These are phyloP conservation scores for Tricholoma saponaceum DNA, from an alignment of 768 basidiomycete genomes.

Conservation along the genomic window DNA sequence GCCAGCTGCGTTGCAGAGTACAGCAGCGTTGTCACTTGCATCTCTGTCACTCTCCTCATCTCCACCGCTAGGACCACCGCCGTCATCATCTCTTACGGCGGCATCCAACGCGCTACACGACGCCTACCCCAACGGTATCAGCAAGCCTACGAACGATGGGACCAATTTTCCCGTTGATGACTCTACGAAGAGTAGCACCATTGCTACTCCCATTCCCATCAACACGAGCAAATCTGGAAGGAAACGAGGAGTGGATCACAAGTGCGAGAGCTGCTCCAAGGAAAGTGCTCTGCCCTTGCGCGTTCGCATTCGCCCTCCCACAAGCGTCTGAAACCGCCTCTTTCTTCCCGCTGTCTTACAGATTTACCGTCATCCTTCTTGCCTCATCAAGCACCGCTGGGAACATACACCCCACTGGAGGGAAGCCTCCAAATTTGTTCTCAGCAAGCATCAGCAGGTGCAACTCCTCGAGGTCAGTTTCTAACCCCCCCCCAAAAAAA, in stretches of 20 bases:
- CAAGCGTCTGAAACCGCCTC: neutral
- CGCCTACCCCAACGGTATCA: slow-evolving; percentile 16
- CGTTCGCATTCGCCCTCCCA: slow-evolving; percentile 1
- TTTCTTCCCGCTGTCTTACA: slow-evolving; percentile 21
- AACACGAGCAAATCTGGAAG: slow-evolving; percentile 42
- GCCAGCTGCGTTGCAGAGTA: slow-evolving; percentile 27
- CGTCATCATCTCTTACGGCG: slow-evolving; percentile 21
- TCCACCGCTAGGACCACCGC: slow-evolving; percentile 22
- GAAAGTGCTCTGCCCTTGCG: slow-evolving; percentile 33
- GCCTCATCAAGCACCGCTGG: slow-evolving; percentile 97
- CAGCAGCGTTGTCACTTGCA: slow-evolving; percentile 39
- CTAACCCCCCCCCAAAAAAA: too few species aligned
- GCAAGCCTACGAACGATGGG: slow-evolving; percentile 20
- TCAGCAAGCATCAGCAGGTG: slow-evolving; percentile 97
- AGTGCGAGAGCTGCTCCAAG: slow-evolving; percentile 95
- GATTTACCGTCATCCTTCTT: slow-evolving; percentile 91
- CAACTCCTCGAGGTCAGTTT: slow-evolving; percentile 81
- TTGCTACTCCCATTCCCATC: slow-evolving; percentile 34
- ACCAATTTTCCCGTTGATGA: slow-evolving; percentile 17
- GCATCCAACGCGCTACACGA: slow-evolving; percentile 20
- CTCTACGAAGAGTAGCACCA: slow-evolving; percentile 6
- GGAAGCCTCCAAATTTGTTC: slow-evolving; percentile 81
- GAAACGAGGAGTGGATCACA: slow-evolving; percentile 83
- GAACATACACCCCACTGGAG: slow-evolving; percentile 97
- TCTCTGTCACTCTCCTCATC: slow-evolving; percentile 42